Base-by-base conservation (phyloP, 129 eudicot genomes). In the Chrysanthemum seticuspe region DNA sequence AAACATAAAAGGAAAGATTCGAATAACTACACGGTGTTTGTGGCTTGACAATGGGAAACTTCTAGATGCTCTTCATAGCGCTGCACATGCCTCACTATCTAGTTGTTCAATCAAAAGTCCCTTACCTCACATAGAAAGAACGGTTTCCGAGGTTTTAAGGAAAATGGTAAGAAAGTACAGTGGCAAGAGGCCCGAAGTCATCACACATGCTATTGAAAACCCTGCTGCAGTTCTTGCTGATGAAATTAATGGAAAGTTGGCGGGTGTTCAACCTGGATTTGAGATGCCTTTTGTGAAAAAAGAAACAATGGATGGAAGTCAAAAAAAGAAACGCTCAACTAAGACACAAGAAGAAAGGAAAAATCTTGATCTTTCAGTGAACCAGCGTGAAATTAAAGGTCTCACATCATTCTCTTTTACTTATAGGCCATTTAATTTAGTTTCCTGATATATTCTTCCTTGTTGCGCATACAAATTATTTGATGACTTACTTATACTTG, bases 1-100 rank as follows among this genome's bases (percentile, higher is more conserved):
- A 71, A 62, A 57, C 10, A 16, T 15, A 23, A 57, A 57, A 80
- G 97, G 88, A 57, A 91, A 88, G 73, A 88, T 94, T 74, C 79
- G 93, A 90, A 90, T 94, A 59, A 94, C 96, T 0, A 90, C 98
- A 45, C 96, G 98, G n/a, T 94, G 98, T 83, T 83, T 94, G 83
- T 94, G 98, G 98, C 86, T 87, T 9, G 99, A 91, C 79, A 88
- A 88, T 53, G 99, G 99, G 44, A 95, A 91, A 68, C 97, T 95
- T 64, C 70, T 88, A 77, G 97, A 95, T 84, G 94, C 99, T 51
- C 91, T 95, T 49, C 95, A 91, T 76, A 90, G 87, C 78, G 96
- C 97, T 75, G 96, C 99, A 64, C 97, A 91, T 79, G 99, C 99
- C 76, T 87, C 97, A 47, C 62, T 95, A 55, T 86, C 96, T 9